Evolutionary conservation across 2,329 filamentous ascomycete species (phyloP).

Genomic region (Arthrobotrys iridis): DNA sequence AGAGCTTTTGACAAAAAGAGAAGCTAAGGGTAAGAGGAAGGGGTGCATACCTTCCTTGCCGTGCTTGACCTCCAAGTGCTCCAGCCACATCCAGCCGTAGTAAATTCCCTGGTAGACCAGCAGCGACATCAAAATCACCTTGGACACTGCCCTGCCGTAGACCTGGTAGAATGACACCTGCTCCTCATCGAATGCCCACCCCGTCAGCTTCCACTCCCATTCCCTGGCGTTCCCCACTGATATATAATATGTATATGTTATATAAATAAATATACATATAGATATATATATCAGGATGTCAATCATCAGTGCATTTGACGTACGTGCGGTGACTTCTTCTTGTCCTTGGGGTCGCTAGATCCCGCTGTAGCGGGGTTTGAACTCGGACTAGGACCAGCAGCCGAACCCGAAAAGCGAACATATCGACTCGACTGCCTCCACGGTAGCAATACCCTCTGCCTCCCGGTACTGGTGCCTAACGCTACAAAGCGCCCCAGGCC

Average conservation of each 20-base stretch:
- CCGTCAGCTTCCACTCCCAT: neutral
- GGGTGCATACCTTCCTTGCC: conserved; percentile 67
- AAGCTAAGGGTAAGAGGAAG: too few species aligned
- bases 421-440: conserved; percentile 1
- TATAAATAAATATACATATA: too few species aligned
- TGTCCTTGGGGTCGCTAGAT: conserved; percentile 27
- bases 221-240: too few species aligned
- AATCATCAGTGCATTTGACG: conserved; percentile 29
- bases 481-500: conserved; percentile 37
- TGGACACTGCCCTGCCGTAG: conserved; percentile 77
- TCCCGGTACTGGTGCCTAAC: conserved; percentile 5
- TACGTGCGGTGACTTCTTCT: conserved; percentile 52
- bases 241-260: too few species aligned
- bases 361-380: conserved; percentile 4
- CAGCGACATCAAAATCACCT: conserved; percentile 77
- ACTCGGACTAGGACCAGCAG: neutral
- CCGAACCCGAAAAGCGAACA: conserved; percentile 22
- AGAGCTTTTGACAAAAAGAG: too few species aligned
- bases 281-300: too few species aligned
- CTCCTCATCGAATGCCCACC: neutral
- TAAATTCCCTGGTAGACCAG: conserved; percentile 82
- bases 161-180: conserved; percentile 77
- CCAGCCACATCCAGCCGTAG: conserved; percentile 78
- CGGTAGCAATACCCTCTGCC: neutral
- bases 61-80: conserved; percentile 74